Evolutionary conservation across 2,329 filamentous ascomycete species (phyloP).

Genomic region (Ramularia endophylla): DNA sequence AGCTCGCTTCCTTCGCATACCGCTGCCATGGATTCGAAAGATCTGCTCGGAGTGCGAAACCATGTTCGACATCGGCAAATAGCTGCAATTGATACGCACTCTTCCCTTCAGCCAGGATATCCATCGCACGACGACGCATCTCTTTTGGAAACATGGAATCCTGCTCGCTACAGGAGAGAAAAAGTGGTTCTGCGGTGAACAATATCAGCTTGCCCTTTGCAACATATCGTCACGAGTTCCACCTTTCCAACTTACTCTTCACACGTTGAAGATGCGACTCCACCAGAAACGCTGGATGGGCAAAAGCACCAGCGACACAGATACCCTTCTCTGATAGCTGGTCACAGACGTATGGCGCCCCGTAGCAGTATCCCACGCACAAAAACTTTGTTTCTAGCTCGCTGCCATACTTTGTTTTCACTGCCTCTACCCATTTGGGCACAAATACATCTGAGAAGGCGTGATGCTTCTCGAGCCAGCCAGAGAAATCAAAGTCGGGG

Average conservation of each 20-base stretch:
- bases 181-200: conserved; percentile 33
- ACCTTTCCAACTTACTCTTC: conserved; percentile 21
- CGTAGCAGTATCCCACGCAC: conserved; percentile 25
- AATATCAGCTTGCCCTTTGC: conserved; percentile 1
- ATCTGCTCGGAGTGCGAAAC: conserved; percentile 26
- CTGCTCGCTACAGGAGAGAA: conserved; percentile 39
- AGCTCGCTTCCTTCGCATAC: conserved; percentile 26
- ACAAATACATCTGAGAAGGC: conserved; percentile 9
- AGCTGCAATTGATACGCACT: conserved; percentile 28
- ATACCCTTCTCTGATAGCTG: conserved; percentile 32
- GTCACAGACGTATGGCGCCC: conserved; percentile 35
- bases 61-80: conserved; percentile 25
- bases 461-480: conserved; percentile 13
- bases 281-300: conserved; percentile 47
- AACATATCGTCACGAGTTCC: too few species aligned
- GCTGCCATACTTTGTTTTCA: conserved; percentile 14
- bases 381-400: conserved; percentile 12
- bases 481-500: conserved; percentile 16
- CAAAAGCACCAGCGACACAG: conserved; percentile 44
- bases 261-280: conserved; percentile 39
- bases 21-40: conserved; percentile 35
- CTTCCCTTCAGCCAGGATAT: conserved; percentile 34
- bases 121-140: conserved; percentile 33
- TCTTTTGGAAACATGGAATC: conserved; percentile 38
- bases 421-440: conserved; percentile 13